A percentile compares a stretch with the other conserved stretches of the same genome.
These are phyloP conservation scores for Sugiyamaella japonica DNA, from an alignment of 1,139 yeast genomes.

Conservation along the genomic window DNA sequence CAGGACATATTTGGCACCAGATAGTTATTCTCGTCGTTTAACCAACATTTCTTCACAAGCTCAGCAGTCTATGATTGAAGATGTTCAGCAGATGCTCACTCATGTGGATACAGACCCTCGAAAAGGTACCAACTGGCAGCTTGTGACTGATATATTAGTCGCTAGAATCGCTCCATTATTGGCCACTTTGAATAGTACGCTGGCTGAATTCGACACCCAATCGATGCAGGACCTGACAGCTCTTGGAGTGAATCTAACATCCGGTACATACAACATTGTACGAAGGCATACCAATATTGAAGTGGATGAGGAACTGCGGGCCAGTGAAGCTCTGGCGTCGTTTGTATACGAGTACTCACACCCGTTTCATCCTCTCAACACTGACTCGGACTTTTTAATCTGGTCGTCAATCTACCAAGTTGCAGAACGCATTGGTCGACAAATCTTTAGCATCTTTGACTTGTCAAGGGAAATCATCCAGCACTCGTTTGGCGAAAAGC, in stretches of 20 bases:
- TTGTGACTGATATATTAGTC: conserved; percentile 47
- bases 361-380: conserved; percentile 42
- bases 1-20: conserved; percentile 48
- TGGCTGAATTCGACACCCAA: conserved; percentile 18
- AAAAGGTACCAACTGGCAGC: conserved; percentile 53
- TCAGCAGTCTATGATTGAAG: conserved; percentile 41
- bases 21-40: conserved; percentile 50
- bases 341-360: conserved; percentile 50
- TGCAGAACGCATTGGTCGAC: conserved; percentile 40
- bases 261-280: conserved; percentile 44
- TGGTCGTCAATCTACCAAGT: conserved; percentile 49
- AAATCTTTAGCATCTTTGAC: conserved; percentile 42
- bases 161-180: conserved; percentile 53
- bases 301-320: not conserved
- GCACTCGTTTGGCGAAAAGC: conserved; percentile 24
- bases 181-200: conserved; percentile 43
- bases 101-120: conserved; percentile 39
- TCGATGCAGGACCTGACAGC: conserved; percentile 13
- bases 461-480: conserved; percentile 37
- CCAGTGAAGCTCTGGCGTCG: conserved; percentile 31
- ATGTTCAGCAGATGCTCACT: conserved; percentile 39
- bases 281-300: conserved; percentile 41
- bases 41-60: conserved; percentile 42
- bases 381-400: conserved; percentile 46
- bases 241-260: conserved; percentile 38